phyloP scores from a whole-genome alignment of 176 grass and related monocot genomes.

The Ampelocalamus luodianensis region DNA sequence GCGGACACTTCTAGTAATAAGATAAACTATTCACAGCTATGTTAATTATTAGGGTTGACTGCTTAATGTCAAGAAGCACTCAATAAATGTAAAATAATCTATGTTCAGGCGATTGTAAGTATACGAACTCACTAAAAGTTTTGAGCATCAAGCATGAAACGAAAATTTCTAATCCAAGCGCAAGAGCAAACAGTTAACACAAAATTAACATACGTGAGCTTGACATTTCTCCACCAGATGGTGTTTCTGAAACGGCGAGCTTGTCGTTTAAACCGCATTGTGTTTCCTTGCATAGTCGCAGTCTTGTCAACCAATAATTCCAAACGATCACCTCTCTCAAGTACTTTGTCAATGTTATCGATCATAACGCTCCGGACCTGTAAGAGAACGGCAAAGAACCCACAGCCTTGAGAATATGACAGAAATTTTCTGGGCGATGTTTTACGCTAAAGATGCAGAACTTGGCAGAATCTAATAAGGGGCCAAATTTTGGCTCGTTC shows the following conservation, averaged over 20 bases:
- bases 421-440: neutral
- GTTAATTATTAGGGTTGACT: neutral
- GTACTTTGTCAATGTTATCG: slow-evolving; percentile 90
- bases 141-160: neutral
- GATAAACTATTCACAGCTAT: neutral
- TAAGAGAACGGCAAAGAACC: neutral
- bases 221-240: slow-evolving; percentile 87
- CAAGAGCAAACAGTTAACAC: neutral
- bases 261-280: slow-evolving; percentile 75
- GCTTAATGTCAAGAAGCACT: neutral
- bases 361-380: slow-evolving; percentile 87
- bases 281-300: slow-evolving; percentile 77
- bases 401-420: neutral
- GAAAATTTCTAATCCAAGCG: neutral
- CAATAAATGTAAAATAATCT: neutral
- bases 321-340: slow-evolving; percentile 82
- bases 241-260: slow-evolving; percentile 85
- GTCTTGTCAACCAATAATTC: slow-evolving; percentile 88
- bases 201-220: neutral
- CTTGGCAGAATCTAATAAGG: neutral
- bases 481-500: neutral
- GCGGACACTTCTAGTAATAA: neutral
- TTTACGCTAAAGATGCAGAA: neutral
- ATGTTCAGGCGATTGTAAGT: neutral
- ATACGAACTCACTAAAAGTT: neutral